Base-by-base conservation (phyloP, 352 stramenopile species). In the Globisporangium spiculum region DNA sequence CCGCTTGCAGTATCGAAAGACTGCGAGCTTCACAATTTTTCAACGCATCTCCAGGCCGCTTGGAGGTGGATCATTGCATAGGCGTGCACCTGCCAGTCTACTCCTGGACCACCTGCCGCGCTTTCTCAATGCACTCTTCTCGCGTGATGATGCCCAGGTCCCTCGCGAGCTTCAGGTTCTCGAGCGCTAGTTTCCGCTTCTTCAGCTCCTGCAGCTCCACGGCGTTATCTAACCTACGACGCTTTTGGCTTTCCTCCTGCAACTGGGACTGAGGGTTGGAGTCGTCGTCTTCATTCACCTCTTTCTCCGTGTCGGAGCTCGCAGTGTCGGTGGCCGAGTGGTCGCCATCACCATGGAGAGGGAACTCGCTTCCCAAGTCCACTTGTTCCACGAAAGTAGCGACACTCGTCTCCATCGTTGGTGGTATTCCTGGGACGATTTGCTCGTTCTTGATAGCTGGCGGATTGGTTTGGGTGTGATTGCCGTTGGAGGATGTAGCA, bases 161-260 rank as follows among this genome's bases (percentile, higher is more conserved):
- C 27, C 7, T 18, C 16, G 54, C 27, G 6, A 60, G 55, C 9
- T 46, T 44, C 6, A 60, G 7, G 30, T 60, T 60, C 55, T 60
- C 55, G 27, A 60, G 55, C 2, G 24, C 30, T 8, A 60, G 55
- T 22, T 44, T 41, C 55, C 38, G 30, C 27, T 27, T 60, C 27
- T 60, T 60, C 16, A 60, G 55, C 30, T 60, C 55, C 55, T 60
- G 55, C 30, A 60, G 55, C 55, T 60, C 55, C 16, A 60, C 14
- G 2, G 2, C 2, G 14, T 41, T 32, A 8, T 60, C 55, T 30
- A 60, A 18, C 18, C 14, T 22, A 1, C 27, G 30, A 30, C 30
- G 30, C 7, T 60, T 60, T 20, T 26, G 27, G 2, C 18, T 60
- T 44, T 34, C 26, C 41, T 27, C 14, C 27, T 27, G 5, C 8